Evolutionary conservation across 441 rosid species (phyloP).

Genomic region (Flueggea neowawraea): DNA sequence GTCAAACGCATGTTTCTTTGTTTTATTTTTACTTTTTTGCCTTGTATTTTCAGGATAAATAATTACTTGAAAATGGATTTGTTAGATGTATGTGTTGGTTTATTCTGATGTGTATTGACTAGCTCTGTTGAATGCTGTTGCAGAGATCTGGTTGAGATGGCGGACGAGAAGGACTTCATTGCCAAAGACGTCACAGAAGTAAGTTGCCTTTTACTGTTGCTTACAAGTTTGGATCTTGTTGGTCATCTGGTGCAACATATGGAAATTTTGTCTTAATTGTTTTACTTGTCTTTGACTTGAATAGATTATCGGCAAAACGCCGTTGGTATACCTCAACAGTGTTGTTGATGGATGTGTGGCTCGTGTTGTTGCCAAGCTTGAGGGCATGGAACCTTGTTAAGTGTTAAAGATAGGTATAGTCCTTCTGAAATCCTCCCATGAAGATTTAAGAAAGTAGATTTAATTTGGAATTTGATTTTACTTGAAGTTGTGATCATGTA

Average conservation of each 20-base stretch:
- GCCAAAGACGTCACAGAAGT: slow-evolving; percentile 55
- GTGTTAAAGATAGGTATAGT: slow-evolving; percentile 52
- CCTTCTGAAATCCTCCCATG: not conserved
- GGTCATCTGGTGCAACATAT: slow-evolving; percentile 1
- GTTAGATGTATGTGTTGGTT: too few relatives aligned
- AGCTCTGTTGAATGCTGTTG: too few relatives aligned
- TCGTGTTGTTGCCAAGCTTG: slow-evolving; percentile 50
- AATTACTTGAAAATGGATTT: too few relatives aligned
- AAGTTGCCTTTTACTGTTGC: slow-evolving; percentile 21
- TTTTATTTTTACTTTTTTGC: too few relatives aligned
- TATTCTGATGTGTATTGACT: too few relatives aligned
- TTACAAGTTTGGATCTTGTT: not conserved
- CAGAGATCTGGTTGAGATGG: slow-evolving; percentile 20
- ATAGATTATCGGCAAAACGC: slow-evolving; percentile 45
- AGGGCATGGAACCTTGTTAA: slow-evolving; percentile 52
- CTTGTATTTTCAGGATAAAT: too few relatives aligned
- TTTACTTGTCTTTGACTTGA: slow-evolving; percentile 6
- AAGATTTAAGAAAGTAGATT: too few relatives aligned
- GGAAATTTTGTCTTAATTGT: not conserved
- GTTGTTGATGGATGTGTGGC: slow-evolving; percentile 51
- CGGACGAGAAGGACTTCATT: slow-evolving; percentile 25
- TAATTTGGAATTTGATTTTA: too few relatives aligned
- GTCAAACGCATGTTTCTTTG: too few relatives aligned
- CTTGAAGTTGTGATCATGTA: not conserved
- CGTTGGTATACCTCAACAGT: slow-evolving; percentile 50